phyloP scores from a whole-genome alignment of 2,329 filamentous ascomycete species.

The Talaromyces sp. region DNA sequence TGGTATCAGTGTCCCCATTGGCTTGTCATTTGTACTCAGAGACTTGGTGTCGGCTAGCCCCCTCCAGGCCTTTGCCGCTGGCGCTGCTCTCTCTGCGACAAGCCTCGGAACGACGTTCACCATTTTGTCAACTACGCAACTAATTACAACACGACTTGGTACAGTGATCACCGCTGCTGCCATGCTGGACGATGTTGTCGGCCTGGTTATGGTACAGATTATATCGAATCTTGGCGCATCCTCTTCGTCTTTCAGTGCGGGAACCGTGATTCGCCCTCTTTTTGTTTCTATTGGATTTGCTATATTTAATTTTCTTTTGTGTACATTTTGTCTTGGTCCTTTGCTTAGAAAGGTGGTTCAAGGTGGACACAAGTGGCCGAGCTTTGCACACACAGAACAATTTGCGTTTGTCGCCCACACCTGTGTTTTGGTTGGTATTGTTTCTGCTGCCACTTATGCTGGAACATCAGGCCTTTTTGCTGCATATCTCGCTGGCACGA shows the following conservation, averaged over 20 bases:
- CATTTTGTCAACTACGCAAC: conserved; percentile 56
- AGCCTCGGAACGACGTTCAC: conserved; percentile 68
- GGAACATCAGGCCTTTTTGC: conserved; percentile 54
- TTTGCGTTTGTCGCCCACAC: conserved; percentile 40
- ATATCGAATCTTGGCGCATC: conserved; percentile 58
- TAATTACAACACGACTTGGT: conserved; percentile 52
- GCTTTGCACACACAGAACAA: conserved; percentile 3
- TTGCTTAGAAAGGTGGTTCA: not conserved
- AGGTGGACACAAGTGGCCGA: conserved; percentile 8
- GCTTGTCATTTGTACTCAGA: conserved; percentile 57
- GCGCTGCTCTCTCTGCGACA: conserved; percentile 68
- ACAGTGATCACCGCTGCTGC: conserved; percentile 65
- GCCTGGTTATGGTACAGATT: conserved; percentile 70
- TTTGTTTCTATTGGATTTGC: conserved; percentile 42
- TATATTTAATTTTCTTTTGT: conserved; percentile 22
- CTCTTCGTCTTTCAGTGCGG: conserved; percentile 24
- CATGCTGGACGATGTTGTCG: conserved; percentile 77
- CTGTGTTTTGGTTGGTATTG: conserved; percentile 39
- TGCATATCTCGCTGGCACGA: conserved; percentile 52
- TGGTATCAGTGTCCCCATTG: conserved; percentile 61
- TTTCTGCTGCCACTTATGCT: conserved; percentile 48
- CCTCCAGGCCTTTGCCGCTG: conserved; percentile 65
- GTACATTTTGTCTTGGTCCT: conserved; percentile 10
- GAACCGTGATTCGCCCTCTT: conserved; percentile 47
- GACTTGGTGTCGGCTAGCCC: conserved; percentile 44